These are phyloP conservation scores for Crucibulum laeve DNA, from an alignment of 768 basidiomycete species.

Conservation along the genomic window DNA sequence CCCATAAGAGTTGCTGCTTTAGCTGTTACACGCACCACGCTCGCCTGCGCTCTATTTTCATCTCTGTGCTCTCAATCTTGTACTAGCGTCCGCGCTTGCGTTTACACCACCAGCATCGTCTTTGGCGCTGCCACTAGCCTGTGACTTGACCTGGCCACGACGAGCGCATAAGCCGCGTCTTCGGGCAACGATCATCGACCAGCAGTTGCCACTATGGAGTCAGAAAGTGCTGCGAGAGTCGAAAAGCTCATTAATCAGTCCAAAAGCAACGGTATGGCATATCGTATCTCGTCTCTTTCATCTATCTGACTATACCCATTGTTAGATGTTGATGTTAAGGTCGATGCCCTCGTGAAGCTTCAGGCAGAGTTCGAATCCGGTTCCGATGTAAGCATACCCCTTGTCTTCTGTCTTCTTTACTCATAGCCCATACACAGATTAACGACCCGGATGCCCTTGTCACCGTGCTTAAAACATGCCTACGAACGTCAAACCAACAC, in stretches of 20 bases:
- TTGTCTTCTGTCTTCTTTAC: neutral
- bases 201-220: constrained; percentile 54
- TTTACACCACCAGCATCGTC: too few species aligned
- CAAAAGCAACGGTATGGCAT: constrained; percentile 54
- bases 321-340: constrained; percentile 74
- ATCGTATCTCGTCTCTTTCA: constrained; percentile 2
- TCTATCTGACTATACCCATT: constrained; percentile 8
- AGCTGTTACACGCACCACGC: too few species aligned
- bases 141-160: too few species aligned
- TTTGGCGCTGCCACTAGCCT: too few species aligned
- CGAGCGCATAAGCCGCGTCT: too few species aligned
- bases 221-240: constrained; percentile 40
- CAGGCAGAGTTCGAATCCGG: constrained; percentile 71
- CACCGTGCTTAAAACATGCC: constrained; percentile 62
- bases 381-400: constrained; percentile 47
- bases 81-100: too few species aligned
- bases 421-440: constrained; percentile 42
- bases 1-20: too few species aligned
- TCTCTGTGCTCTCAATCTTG: too few species aligned
- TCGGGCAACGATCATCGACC: too few species aligned
- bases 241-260: constrained; percentile 62
- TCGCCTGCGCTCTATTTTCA: too few species aligned
- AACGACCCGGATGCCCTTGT: constrained; percentile 70
- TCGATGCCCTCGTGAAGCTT: constrained; percentile 77
- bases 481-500: constrained; percentile 80